These are phyloP conservation scores for Phytophthora macrochlamydospora DNA, from an alignment of 352 stramenopile species.

Conservation along the genomic window DNA sequence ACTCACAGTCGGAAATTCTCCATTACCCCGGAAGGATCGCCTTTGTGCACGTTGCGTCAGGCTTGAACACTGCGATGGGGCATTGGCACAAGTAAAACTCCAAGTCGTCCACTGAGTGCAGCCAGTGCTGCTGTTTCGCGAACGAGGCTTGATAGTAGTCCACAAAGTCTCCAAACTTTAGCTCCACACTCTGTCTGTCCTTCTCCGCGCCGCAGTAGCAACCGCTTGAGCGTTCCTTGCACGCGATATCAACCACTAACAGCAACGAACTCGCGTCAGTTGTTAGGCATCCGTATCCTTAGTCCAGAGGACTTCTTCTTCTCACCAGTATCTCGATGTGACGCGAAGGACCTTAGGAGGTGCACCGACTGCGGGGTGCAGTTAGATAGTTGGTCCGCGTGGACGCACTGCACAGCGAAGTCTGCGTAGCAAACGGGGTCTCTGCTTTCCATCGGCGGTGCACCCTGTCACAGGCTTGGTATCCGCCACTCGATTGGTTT, in stretches of 20 bases:
- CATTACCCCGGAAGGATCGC: conserved; percentile 61
- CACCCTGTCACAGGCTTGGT: conserved; percentile 40
- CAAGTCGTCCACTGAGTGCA: conserved; percentile 69
- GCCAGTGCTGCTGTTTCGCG: conserved; percentile 56
- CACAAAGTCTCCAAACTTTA: conserved; percentile 87
- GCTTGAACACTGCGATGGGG: conserved; percentile 62
- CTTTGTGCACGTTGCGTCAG: conserved; percentile 48
- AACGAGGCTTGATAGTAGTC: conserved; percentile 66
- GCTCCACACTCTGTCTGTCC: conserved; percentile 65
- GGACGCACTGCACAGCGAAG: conserved; percentile 48
- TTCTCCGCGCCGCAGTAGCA: conserved; percentile 71
- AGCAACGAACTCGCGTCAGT: conserved; percentile 2
- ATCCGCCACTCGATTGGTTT: not conserved
- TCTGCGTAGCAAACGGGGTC: conserved; percentile 29
- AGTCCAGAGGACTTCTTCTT: not conserved
- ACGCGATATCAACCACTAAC: conserved; percentile 81
- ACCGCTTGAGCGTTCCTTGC: conserved; percentile 45
- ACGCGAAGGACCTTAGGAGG: conserved; percentile 31
- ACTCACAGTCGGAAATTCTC: conserved; percentile 64
- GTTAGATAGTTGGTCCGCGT: conserved; percentile 16
- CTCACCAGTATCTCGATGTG: conserved; percentile 46
- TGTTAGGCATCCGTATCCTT: not conserved
- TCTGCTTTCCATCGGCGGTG: conserved; percentile 9
- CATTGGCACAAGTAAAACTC: conserved; percentile 88
- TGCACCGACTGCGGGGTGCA: conserved; percentile 38